Evolutionary conservation across 176 grass and related monocot species (phyloP), one percentile per base, ranked within the genome.

Genomic region (Lolium rigidum): DNA sequence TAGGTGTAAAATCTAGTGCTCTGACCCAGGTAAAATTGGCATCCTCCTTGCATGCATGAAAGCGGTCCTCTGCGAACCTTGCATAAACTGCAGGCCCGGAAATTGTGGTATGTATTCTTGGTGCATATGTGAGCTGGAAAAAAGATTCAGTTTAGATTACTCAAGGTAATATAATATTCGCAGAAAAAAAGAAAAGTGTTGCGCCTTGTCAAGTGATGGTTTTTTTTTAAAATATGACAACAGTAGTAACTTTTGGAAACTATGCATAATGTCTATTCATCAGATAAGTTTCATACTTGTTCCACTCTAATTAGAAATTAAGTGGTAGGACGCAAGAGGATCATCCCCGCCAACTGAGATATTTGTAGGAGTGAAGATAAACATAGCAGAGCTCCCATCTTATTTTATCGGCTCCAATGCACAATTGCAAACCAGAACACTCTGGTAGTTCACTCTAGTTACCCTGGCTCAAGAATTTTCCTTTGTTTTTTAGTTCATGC

Each of bases 81-180:
- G 91, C 87, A 76, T 69, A 87, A 80, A 86, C 86, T 54, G 76
- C 84, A 20, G 78, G 71, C 20, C 80, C 92, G 82, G 80, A 86
- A 67, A 91, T 86, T 56, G 83, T 74, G 50, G 69, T 76, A 83
- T 89, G 90, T 70, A 94, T 92, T 89, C 94, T 94, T 80, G 96
- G 96, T 77, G 90, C 90, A 89, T 98, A 98, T 43, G 57, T 84
- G 48, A 98, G 91, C 96, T 98, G 88, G 68, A 79, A 80, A 17
- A 88, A 75, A 80, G 56, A 61, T 22, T 24, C 84, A 66, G 68
- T 56, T 55, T 70, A 70, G 48, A 70, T 70, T 55, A 50, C 47
- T 70, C 50, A 82, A 82, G 47, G 50, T 80, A 25, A 54, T 65
- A 18, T 5, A 78, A 78, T 77, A 56, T 71, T 62, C 52, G 63